phyloP scores from a whole-genome alignment of 805 yeast genomes.

The Yarrowia keelungensis region DNA sequence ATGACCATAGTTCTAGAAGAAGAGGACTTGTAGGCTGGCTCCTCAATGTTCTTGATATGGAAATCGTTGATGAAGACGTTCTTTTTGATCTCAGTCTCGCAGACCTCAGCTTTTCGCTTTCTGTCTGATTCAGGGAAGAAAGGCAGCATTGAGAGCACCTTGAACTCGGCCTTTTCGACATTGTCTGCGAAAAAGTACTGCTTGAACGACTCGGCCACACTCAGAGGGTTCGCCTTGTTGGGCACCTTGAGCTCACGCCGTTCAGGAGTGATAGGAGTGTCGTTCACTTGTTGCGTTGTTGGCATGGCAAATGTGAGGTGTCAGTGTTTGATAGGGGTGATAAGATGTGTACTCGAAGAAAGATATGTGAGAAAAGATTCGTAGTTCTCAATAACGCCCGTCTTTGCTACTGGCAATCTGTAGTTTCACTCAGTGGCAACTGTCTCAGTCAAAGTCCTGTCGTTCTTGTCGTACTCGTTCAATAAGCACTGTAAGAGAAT shows the following conservation, averaged over 20 bases:
- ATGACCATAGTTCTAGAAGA: constrained; percentile 55
- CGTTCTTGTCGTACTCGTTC: no score
- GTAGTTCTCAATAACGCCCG: no score
- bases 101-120: constrained; percentile 3
- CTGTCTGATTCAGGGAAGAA: constrained; percentile 43
- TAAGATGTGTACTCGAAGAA: no score
- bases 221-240: constrained; percentile 32
- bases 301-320: neutral
- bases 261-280: constrained; percentile 27
- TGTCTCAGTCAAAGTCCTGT: no score
- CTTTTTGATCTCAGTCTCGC: constrained; percentile 18
- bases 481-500: no score
- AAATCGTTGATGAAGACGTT: constrained; percentile 21
- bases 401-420: no score
- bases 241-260: constrained; percentile 24
- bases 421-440: no score
- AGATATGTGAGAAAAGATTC: no score
- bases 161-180: constrained; percentile 48
- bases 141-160: constrained; percentile 60
- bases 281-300: constrained; percentile 5
- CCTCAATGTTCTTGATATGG: constrained; percentile 6
- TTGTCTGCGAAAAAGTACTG: constrained; percentile 50
- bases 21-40: neutral
- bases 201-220: constrained; percentile 46
- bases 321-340: neutral